A percentile compares a stretch with the other conserved stretches of the same genome.
These are phyloP conservation scores for Pueraria montana DNA, from an alignment of 306 rosid genomes.

Conservation along the genomic window DNA sequence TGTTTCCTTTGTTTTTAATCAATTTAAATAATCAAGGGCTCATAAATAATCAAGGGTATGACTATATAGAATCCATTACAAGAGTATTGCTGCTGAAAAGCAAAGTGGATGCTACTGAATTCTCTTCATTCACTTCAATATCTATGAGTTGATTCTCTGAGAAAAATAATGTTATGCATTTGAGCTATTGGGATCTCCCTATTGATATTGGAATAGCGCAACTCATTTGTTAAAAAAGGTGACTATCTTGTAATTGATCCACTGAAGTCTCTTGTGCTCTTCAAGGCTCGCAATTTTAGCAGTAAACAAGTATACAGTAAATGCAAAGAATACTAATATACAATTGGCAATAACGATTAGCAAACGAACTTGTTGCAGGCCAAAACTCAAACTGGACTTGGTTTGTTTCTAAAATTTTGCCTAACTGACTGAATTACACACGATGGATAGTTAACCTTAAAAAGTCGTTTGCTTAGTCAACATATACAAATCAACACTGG, in stretches of 20 bases:
- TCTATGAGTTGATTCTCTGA: background rate
- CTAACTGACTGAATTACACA: no score
- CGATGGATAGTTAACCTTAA: background rate
- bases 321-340: no score
- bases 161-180: background rate
- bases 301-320: background rate
- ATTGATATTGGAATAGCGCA: background rate
- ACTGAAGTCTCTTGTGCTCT: background rate
- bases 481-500: background rate
- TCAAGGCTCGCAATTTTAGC: background rate
- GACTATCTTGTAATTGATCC: background rate
- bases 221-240: background rate
- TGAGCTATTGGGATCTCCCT: background rate
- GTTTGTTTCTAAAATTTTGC: no score
- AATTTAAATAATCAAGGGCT: background rate
- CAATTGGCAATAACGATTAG: background rate
- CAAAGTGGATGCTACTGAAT: background rate
- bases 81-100: no score
- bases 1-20: background rate
- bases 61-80: background rate
- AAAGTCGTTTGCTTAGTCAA: background rate
- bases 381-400: background rate
- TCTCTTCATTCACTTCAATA: slow-evolving; percentile 40
- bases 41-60: background rate
- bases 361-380: background rate